Base-by-base conservation (phyloP, 306 rosid species). In the Dalbergia cochinchinensis region DNA sequence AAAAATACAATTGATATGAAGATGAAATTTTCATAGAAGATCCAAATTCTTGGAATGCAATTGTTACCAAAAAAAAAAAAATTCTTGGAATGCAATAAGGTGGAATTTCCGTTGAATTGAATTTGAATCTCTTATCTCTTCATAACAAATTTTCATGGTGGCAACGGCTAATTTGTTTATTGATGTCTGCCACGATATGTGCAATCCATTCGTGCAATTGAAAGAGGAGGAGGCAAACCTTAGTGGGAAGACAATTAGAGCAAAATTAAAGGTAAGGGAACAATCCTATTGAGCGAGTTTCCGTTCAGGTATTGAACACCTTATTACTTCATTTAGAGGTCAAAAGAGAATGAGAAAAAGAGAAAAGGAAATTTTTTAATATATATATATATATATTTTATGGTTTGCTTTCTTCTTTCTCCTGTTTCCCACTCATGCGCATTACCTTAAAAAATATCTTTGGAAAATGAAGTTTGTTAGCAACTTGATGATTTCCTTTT, bases 101-200 rank as follows among this genome's bases (percentile, higher is more conserved):
- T 37, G 41, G 41, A 37, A 42, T 42, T 42, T 14, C 19, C 71
- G 67, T 85, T 80, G 87, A 77, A 81, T 58, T 57, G 44, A 37
- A 47, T 66, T 62, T 42, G 79, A 75, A 73, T 77, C 63, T 64
- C n/a, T 34, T 55, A 71, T 33, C 15, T 50, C 78, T 63, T 11
- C 58, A 65, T 64, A 72, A 45, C 74, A 70, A 54, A 71, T 63
- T 70, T 63, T 48, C 64, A 73, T 19, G 71, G 80, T 63, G 80
- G 72, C 67, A 47, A 48, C 50, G 44, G 41, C 55, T 60, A 16
- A 20, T 57, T 61, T 34, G 4, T 7, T 78, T 37, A 64, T 63
- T 15, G 34, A 48, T 85, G 87, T 83, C 84, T 77, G 86, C 89
- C 91, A 83, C 83, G 63, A 83, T 57, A 76, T 63, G 44, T 60